phyloP scores from a whole-genome alignment of 192 early-diverging fungal species.

The Glomus cerebriforme region DNA sequence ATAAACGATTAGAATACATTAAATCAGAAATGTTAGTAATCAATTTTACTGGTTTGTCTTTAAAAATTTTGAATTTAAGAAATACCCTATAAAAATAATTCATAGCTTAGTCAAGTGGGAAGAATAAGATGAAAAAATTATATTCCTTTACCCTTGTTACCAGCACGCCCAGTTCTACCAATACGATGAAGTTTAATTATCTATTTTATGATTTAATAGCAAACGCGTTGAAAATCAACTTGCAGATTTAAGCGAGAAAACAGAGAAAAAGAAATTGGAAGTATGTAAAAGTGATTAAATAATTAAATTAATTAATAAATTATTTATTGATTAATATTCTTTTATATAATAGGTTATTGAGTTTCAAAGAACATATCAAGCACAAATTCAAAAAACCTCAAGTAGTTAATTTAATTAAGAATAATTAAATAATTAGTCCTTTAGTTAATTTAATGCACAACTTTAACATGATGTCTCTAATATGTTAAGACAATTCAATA shows the following conservation, averaged over 20 bases:
- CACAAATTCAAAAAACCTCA: neutral
- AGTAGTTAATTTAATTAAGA: neutral
- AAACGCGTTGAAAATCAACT: constrained; percentile 83
- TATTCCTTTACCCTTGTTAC: constrained; percentile 60
- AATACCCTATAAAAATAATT: constrained; percentile 54
- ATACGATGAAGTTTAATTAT: constrained; percentile 72
- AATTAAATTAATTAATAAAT: neutral
- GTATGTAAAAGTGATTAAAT: constrained; percentile 11
- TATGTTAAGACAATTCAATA: constrained; percentile 2
- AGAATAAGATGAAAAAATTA: neutral
- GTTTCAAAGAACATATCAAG: neutral
- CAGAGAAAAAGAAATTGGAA: constrained; percentile 81
- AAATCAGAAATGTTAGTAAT: constrained; percentile 75
- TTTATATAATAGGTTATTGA: constrained; percentile 4
- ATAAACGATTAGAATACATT: constrained; percentile 94
- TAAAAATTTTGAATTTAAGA: constrained; percentile 36
- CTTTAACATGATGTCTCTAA: neutral
- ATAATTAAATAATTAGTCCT: too few relatives aligned
- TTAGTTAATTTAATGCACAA: too few relatives aligned
- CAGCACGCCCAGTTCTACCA: constrained; percentile 95
- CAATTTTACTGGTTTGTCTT: neutral
- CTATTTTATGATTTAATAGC: constrained; percentile 39
- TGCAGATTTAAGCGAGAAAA: constrained; percentile 78
- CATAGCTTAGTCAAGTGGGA: constrained; percentile 34
- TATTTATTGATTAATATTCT: neutral